Conservation (phyloP, 208 protist species). For the Trypanosoma avium region DNA sequence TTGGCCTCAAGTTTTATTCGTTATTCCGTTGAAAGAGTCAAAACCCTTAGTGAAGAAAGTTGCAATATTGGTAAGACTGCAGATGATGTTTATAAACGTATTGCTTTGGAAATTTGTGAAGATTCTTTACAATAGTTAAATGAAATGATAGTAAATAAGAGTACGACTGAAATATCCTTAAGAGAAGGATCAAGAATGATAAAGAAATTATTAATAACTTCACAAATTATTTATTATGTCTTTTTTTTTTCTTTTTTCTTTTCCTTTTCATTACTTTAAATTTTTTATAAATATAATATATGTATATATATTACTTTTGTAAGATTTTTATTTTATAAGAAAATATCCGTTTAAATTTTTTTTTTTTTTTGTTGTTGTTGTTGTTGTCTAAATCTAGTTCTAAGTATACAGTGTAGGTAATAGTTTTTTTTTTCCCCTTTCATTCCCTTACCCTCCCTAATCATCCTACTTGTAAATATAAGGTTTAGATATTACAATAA, state of each 20-base stretch:
- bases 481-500: not conserved
- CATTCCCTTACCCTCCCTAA: no score
- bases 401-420: no score
- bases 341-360: constrained; percentile 15
- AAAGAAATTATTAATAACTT: constrained; percentile 6
- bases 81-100: constrained; percentile 83
- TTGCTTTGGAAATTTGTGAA: constrained; percentile 78
- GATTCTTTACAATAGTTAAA: constrained; percentile 46
- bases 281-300: not conserved
- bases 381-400: no score
- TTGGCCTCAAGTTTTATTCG: constrained; percentile 69
- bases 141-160: constrained; percentile 1
- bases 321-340: no score
- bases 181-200: constrained; percentile 2
- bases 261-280: no score
- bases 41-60: constrained; percentile 50
- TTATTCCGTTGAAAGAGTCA: constrained; percentile 49
- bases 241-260: no score
- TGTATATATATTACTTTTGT: not conserved
- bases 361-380: constrained; percentile 26
- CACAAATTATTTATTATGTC: no score
- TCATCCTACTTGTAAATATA: not conserved
- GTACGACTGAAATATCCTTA: constrained; percentile 8
- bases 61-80: constrained; percentile 80
- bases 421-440: no score